A percentile compares a stretch with the other conserved stretches of the same genome.
These are phyloP conservation scores for Helianthus tuberosus DNA, from an alignment of 129 eudicot genomes.

Conservation along the genomic window DNA sequence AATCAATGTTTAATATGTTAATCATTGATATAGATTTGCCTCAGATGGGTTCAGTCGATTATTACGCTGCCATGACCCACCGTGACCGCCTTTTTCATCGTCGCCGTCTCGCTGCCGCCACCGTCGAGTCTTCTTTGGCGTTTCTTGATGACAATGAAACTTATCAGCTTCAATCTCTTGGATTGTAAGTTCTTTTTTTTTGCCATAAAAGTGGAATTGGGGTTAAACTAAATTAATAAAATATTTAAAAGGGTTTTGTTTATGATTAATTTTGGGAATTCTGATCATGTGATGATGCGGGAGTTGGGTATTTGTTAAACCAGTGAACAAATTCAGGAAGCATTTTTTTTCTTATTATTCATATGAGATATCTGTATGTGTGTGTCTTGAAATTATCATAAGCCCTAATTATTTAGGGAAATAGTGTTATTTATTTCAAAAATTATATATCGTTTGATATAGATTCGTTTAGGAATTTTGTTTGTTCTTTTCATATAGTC, in stretches of 20 bases:
- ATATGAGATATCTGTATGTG: neutral
- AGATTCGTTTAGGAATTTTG: too few species aligned
- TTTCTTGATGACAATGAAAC: constrained; percentile 69
- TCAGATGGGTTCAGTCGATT: constrained; percentile 64
- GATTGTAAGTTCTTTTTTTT: constrained; percentile 56
- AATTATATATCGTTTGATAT: too few species aligned
- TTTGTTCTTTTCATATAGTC: too few species aligned
- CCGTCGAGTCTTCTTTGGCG: constrained; percentile 41
- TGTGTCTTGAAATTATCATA: neutral
- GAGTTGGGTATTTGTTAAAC: too few species aligned
- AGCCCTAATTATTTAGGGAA: too few species aligned
- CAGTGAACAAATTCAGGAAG: neutral
- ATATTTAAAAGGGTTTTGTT: neutral
- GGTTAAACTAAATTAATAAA: neutral
- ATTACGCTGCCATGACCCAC: constrained; percentile 78
- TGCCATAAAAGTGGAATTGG: neutral
- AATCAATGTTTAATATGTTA: too few species aligned
- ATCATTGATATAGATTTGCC: too few species aligned
- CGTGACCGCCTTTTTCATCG: constrained; percentile 74
- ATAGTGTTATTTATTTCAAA: too few species aligned
- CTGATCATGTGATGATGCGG: too few species aligned
- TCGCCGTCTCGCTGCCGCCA: constrained; percentile 57
- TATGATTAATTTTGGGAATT: neutral
- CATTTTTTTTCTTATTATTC: neutral
- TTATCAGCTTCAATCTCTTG: constrained; percentile 51